Evolutionary conservation across 371 early-diverging fungal species (phyloP).

Genomic region (Mucor lusitanicus): DNA sequence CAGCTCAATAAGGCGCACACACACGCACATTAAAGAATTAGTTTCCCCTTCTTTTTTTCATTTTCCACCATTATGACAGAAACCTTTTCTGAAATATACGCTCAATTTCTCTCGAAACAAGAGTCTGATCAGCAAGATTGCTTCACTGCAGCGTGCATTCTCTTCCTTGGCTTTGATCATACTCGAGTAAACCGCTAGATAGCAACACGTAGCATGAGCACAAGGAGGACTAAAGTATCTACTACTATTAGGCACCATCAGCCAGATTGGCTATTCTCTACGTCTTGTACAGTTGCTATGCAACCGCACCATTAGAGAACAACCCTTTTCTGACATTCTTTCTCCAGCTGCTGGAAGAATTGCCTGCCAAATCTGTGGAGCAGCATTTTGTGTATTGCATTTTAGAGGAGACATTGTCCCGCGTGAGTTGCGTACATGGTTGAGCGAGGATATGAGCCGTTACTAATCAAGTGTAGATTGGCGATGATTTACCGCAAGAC

Average conservation of each 20-base stretch:
- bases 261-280: conserved; percentile 38
- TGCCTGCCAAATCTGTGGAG: conserved; percentile 25
- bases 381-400: conserved; percentile 41
- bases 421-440: conserved; percentile 15
- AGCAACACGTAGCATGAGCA: background rate
- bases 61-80: background rate
- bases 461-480: conserved; percentile 18
- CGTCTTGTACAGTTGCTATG: conserved; percentile 40
- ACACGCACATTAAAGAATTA: background rate
- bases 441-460: background rate
- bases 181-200: conserved; percentile 4
- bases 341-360: conserved; percentile 32
- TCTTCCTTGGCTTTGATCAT: conserved; percentile 17
- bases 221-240: background rate
- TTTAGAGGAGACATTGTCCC: conserved; percentile 28
- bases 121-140: conserved; percentile 1
- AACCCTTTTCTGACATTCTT: conserved; percentile 54
- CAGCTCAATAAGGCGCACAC: background rate
- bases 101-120: conserved; percentile 5
- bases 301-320: conserved; percentile 23
- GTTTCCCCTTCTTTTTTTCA: background rate
- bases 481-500: conserved; percentile 20
- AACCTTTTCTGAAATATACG: conserved; percentile 13
- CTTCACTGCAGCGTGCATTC: conserved; percentile 16
- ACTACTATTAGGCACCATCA: conserved; percentile 8